Conservation (phyloP, 495 filamentous ascomycete genomes). For the Hyaloscypha bicolor region DNA sequence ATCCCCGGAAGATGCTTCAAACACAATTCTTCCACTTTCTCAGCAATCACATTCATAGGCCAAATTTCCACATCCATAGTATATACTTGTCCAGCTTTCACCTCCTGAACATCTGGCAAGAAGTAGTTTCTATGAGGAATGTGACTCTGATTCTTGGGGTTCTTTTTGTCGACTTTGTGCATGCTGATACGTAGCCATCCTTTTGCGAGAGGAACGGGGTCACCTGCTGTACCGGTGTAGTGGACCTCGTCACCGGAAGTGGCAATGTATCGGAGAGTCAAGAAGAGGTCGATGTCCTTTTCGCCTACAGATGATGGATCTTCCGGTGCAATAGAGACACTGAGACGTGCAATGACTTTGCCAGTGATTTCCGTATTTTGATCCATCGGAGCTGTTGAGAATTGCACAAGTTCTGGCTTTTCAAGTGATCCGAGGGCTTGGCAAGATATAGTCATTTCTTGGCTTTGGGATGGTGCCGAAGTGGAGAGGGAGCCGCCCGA, state of each 20-base stretch:
- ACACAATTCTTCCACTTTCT: conserved; percentile 50
- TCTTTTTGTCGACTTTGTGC: conserved; percentile 51
- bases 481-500: conserved; percentile 40
- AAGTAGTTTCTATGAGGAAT: conserved; percentile 64
- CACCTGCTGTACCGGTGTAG: conserved; percentile 61
- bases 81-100: conserved; percentile 60
- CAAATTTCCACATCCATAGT: conserved; percentile 67
- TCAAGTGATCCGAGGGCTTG: conserved; percentile 55
- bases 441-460: conserved; percentile 43
- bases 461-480: neutral
- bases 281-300: conserved; percentile 65
- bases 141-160: conserved; percentile 51
- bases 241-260: conserved; percentile 58
- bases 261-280: conserved; percentile 62
- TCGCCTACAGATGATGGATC: conserved; percentile 31
- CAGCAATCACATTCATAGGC: conserved; percentile 68
- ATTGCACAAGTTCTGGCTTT: conserved; percentile 50
- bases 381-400: conserved; percentile 55
- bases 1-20: conserved; percentile 63
- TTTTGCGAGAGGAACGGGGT: conserved; percentile 52
- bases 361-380: conserved; percentile 67
- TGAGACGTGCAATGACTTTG: conserved; percentile 62
- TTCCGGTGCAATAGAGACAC: conserved; percentile 55
- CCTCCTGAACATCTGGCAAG: conserved; percentile 55
- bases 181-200: conserved; percentile 60